Evolutionary conservation across 441 rosid species (phyloP).

Genomic region (Corymbia citriodora): DNA sequence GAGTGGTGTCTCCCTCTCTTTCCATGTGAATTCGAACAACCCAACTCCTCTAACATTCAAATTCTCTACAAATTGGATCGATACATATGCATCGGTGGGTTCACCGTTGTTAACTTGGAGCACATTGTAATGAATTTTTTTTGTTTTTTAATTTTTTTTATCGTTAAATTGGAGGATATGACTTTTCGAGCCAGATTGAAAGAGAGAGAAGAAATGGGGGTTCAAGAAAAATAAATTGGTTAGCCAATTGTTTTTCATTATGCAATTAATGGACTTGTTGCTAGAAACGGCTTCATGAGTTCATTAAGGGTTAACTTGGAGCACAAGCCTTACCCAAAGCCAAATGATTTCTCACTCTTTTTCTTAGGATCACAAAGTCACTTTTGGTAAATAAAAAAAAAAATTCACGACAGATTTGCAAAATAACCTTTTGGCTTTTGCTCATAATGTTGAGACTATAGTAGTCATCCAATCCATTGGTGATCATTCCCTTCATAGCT

Average conservation of each 20-base stretch:
- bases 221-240: neutral
- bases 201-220: neutral
- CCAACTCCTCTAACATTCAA: neutral
- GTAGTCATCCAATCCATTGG: neutral
- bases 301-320: too few relatives aligned
- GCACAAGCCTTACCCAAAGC: neutral
- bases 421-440: neutral
- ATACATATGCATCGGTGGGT: neutral
- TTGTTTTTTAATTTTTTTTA: too few relatives aligned
- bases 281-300: neutral
- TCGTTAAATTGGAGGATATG: neutral
- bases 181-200: neutral
- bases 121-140: neutral
- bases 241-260: neutral
- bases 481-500: neutral
- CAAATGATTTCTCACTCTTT: neutral
- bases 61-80: neutral
- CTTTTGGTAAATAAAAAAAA: neutral
- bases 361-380: neutral
- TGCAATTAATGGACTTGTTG: neutral
- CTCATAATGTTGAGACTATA: neutral
- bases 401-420: neutral
- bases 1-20: neutral
- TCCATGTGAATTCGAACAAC: neutral
- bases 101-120: neutral